These are phyloP conservation scores for Candida tammaniensis DNA, from an alignment of 805 yeast species.

Conservation along the genomic window DNA sequence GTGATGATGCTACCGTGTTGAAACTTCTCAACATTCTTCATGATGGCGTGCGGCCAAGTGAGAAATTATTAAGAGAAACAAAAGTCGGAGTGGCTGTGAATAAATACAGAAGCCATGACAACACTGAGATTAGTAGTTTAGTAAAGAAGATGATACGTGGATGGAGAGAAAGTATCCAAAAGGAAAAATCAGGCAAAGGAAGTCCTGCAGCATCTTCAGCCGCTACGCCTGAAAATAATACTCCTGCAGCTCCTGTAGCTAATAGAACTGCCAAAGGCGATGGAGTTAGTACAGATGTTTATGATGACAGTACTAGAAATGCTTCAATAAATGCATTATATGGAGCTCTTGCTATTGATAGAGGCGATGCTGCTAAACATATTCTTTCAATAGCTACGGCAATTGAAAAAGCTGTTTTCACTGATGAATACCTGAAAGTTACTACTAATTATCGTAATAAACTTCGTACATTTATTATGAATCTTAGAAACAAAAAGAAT, in stretches of 20 bases:
- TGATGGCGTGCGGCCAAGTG: conserved; percentile 78
- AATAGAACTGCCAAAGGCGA: conserved; percentile 82
- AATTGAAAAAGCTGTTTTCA: conserved; percentile 71
- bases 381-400: conserved; percentile 63
- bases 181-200: conserved; percentile 49
- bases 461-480: conserved; percentile 82
- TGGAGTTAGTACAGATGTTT: conserved; percentile 66
- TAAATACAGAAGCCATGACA: conserved; percentile 68
- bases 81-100: conserved; percentile 97
- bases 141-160: conserved; percentile 80
- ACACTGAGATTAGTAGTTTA: conserved; percentile 62
- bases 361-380: conserved; percentile 54
- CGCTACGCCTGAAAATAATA: conserved; percentile 3
- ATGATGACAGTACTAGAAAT: conserved; percentile 79
- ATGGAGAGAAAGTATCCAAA: conserved; percentile 88
- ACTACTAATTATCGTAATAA: conserved; percentile 71
- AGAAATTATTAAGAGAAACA: conserved; percentile 82
- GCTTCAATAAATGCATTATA: conserved; percentile 80
- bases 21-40: conserved; percentile 66
- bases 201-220: conserved; percentile 8
- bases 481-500: conserved; percentile 83
- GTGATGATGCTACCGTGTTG: conserved; percentile 58
- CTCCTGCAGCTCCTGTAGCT: conserved; percentile 30
- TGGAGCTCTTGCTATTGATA: conserved; percentile 83
- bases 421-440: conserved; percentile 54